A percentile compares a stretch with the other conserved stretches of the same genome.
These are phyloP conservation scores for Tolypocladium amazonense DNA, from an alignment of 2,329 filamentous ascomycete genomes.

Conservation along the genomic window DNA sequence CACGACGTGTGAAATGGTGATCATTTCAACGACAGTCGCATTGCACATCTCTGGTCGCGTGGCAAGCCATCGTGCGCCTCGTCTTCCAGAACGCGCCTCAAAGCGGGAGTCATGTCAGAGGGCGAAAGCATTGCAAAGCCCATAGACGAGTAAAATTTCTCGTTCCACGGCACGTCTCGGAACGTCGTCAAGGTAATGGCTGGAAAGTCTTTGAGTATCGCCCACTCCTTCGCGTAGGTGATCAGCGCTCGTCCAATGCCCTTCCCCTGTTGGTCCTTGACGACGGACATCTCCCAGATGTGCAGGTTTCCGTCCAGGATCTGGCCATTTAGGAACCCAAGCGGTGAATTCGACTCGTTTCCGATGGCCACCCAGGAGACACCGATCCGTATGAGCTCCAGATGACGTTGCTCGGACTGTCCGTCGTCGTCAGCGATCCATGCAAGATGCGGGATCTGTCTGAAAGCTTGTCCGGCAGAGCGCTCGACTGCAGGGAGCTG, in stretches of 20 bases:
- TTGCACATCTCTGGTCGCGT: neutral
- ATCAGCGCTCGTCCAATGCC: slow-evolving; percentile 4
- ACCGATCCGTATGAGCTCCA: slow-evolving; percentile 2
- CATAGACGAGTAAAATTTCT: slow-evolving; percentile 3
- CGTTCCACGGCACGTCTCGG: slow-evolving; percentile 6
- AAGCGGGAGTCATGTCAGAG: neutral
- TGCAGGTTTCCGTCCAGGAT: slow-evolving; percentile 3
- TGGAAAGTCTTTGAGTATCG: neutral
- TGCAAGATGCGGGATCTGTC: slow-evolving; percentile 3
- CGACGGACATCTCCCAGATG: slow-evolving; percentile 8
- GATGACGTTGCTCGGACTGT: slow-evolving; percentile 4
- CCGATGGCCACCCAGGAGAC: slow-evolving; percentile 5
- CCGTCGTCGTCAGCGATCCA: slow-evolving; percentile 5
- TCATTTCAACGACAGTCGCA: neutral
- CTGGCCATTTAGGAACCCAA: slow-evolving; percentile 7
- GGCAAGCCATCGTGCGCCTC: neutral
- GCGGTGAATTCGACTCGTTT: neutral
- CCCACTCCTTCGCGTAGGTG: neutral
- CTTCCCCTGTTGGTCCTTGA: slow-evolving; percentile 1
- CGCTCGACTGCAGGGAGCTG: slow-evolving; percentile 4
- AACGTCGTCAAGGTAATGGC: slow-evolving; percentile 6
- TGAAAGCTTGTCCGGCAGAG: slow-evolving; percentile 5
- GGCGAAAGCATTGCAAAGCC: neutral
- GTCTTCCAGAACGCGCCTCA: neutral
- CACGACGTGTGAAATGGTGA: neutral